Evolutionary conservation across 495 filamentous ascomycete species (phyloP).

Genomic region (Aspergillus bertholletiae): DNA sequence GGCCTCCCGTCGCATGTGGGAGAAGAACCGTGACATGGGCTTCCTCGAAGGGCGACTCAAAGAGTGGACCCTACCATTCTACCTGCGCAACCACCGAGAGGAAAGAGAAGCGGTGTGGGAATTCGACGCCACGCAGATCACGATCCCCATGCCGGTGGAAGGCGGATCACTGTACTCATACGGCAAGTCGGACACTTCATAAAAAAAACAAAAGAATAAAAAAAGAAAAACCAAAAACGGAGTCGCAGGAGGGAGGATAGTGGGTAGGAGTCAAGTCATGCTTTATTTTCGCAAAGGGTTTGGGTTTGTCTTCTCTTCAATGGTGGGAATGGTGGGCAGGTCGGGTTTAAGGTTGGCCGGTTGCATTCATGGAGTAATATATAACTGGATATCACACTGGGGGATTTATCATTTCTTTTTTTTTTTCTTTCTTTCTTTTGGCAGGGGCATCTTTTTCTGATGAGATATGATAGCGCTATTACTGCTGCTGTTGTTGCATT

Average conservation of each 20-base stretch:
- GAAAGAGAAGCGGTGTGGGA: conserved; percentile 35
- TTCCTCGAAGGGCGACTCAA: conserved; percentile 35
- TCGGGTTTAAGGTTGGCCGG: neutral
- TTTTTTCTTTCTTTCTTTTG: too few species aligned
- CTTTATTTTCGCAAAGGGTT: too few species aligned
- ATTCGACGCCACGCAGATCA: conserved; percentile 33
- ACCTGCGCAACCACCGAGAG: conserved; percentile 26
- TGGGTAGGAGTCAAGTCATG: too few species aligned
- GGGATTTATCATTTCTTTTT: too few species aligned
- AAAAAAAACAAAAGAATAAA: too few species aligned
- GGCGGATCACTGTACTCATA: conserved; percentile 22
- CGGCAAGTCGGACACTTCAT: conserved; percentile 10
- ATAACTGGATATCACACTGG: too few species aligned
- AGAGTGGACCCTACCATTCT: conserved; percentile 35
- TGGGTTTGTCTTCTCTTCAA: neutral
- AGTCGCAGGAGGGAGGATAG: too few species aligned
- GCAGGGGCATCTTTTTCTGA: conserved; percentile 17
- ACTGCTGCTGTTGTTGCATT: neutral
- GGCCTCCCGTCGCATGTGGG: conserved; percentile 45
- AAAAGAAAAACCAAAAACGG: too few species aligned
- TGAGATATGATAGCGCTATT: neutral
- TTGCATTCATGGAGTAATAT: conserved; percentile 1
- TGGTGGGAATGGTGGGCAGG: neutral
- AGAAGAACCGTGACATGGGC: conserved; percentile 39
- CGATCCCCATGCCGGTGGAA: conserved; percentile 21